Evolutionary conservation across 2,329 filamentous ascomycete genomes (phyloP).

Genomic region (Calonectria ilicicola): DNA sequence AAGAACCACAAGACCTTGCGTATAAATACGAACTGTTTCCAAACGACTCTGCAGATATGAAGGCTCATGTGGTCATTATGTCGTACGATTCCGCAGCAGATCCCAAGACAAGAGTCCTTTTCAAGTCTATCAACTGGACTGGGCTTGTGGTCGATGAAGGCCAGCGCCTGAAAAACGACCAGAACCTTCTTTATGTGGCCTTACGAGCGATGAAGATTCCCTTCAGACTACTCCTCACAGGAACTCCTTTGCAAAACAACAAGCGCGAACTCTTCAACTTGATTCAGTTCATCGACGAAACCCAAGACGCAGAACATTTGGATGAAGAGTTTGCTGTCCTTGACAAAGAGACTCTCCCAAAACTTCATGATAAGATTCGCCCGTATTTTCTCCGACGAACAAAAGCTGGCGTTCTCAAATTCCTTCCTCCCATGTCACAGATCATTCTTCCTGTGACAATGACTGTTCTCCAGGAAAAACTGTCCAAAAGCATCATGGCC

Average conservation of each 20-base stretch:
- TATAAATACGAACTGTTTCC: conserved; percentile 90
- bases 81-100: conserved; percentile 93
- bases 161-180: conserved; percentile 94
- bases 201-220: conserved; percentile 80
- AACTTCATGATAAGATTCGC: conserved; percentile 86
- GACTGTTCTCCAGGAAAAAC: conserved; percentile 91
- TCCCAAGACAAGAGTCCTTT: conserved; percentile 72
- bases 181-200: conserved; percentile 82
- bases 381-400: conserved; percentile 80
- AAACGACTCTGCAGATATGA: conserved; percentile 72
- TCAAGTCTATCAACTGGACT: conserved; percentile 82
- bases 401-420: conserved; percentile 90
- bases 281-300: conserved; percentile 90
- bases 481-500: conserved; percentile 92
- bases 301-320: conserved; percentile 75
- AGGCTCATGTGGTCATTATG: conserved; percentile 92
- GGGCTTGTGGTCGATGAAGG: conserved; percentile 95
- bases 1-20: conserved; percentile 79
- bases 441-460: conserved; percentile 97
- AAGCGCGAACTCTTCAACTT: conserved; percentile 95
- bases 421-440: conserved; percentile 92
- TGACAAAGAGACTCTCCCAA: conserved; percentile 82
- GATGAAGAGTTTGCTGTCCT: conserved; percentile 83
- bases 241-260: conserved; percentile 95
- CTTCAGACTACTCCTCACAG: conserved; percentile 89